Percentiles rank a stretch among this genome's conserved stretches.
These are phyloP conservation scores for Rhizoclosmatium sp. DNA, from an alignment of 192 early-diverging fungal genomes.

Conservation along the genomic window DNA sequence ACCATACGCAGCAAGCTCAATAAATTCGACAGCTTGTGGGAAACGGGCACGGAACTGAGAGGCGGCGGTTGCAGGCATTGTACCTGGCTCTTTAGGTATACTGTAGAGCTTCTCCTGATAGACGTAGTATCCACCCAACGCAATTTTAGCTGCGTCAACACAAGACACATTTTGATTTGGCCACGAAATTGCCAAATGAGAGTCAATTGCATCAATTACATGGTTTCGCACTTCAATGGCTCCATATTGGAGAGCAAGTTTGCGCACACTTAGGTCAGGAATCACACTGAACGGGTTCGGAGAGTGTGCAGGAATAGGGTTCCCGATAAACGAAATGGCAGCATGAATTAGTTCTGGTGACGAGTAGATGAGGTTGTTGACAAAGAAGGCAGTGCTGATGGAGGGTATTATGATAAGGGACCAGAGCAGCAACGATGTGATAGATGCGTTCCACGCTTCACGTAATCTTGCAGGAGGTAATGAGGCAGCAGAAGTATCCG, in stretches of 20 bases:
- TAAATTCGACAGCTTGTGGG: slow-evolving; percentile 30
- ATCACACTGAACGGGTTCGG: slow-evolving; percentile 8
- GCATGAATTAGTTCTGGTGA: slow-evolving; percentile 19
- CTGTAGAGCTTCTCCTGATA: slow-evolving; percentile 9
- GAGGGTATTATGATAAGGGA: slow-evolving; percentile 2
- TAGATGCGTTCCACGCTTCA: slow-evolving; percentile 1
- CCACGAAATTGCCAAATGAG: slow-evolving; percentile 7
- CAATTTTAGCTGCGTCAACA: slow-evolving; percentile 24
- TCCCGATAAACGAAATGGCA: slow-evolving; percentile 19
- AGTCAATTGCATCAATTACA: neutral
- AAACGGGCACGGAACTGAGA: slow-evolving; percentile 18
- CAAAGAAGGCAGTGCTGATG: slow-evolving; percentile 15
- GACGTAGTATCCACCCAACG: slow-evolving; percentile 12
- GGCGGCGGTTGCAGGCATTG: neutral
- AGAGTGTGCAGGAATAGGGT: slow-evolving; percentile 20
- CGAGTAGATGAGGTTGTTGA: slow-evolving; percentile 14
- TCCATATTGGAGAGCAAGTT: neutral
- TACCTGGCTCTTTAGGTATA: neutral
- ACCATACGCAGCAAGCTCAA: slow-evolving; percentile 27
- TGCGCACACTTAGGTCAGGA: slow-evolving; percentile 20
- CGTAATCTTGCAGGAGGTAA: neutral
- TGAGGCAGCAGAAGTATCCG: neutral
- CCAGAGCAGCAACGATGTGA: neutral
- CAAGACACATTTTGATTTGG: slow-evolving; percentile 20
- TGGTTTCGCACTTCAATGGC: neutral